Percentiles rank a stretch among this genome's conserved stretches.
phyloP scores from a whole-genome alignment of 129 eudicot genomes.

The Silybum marianum region DNA sequence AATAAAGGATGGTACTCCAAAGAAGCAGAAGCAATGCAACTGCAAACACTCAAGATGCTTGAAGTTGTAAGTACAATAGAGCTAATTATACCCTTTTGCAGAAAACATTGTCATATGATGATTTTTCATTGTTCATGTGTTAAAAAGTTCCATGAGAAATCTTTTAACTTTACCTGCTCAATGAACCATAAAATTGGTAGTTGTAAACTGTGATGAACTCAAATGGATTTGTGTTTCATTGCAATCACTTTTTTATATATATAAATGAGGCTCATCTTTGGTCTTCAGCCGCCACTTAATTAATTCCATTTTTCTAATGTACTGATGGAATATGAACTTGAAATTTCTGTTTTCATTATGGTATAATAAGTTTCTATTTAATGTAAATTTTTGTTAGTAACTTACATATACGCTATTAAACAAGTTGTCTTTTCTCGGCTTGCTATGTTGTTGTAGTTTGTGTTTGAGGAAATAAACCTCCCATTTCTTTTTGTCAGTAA shows the following conservation, averaged over 20 bases:
- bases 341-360: not conserved
- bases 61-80: conserved; percentile 59
- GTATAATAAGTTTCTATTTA: not conserved
- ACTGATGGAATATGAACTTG: conserved; percentile 3
- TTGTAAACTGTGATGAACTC: not conserved
- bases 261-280: not conserved
- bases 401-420: not conserved
- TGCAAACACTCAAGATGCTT: conserved; percentile 89
- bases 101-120: not conserved
- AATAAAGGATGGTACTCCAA: conserved; percentile 77
- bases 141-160: not conserved
- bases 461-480: not conserved
- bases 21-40: conserved; percentile 85
- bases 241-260: not conserved
- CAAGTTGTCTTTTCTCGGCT: not conserved
- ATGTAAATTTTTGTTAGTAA: not conserved
- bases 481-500: not conserved
- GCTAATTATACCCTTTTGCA: conserved; percentile 10
- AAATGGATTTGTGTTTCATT: not conserved
- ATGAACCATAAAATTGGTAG: not conserved
- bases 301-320: not conserved
- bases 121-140: not conserved
- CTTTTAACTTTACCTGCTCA: not conserved
- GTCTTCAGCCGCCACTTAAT: not conserved
- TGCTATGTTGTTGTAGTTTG: not conserved